These are phyloP conservation scores for Bauhinia variegata DNA, from an alignment of 306 rosid species.

Conservation along the genomic window DNA sequence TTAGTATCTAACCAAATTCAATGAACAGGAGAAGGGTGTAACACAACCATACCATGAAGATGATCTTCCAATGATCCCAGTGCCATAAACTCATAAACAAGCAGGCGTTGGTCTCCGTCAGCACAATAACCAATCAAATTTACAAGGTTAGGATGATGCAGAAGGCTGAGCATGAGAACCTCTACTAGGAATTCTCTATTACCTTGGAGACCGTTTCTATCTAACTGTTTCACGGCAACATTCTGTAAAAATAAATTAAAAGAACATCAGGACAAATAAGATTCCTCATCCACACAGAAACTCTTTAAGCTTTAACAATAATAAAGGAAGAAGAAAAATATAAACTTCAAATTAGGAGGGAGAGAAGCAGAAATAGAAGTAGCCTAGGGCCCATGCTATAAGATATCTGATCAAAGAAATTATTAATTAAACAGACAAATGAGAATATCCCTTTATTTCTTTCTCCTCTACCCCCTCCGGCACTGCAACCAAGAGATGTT, in stretches of 20 bases:
- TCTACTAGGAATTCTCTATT: slow-evolving; percentile 91
- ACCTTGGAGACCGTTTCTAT: slow-evolving; percentile 93
- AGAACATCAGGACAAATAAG: slow-evolving; percentile 14
- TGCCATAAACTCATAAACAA: slow-evolving; percentile 90
- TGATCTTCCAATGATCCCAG: slow-evolving; percentile 83
- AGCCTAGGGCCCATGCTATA: neutral
- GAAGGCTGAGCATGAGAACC: slow-evolving; percentile 94
- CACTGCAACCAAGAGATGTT: neutral
- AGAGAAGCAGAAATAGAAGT: no score
- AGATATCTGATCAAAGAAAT: neutral
- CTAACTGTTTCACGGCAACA: slow-evolving; percentile 93
- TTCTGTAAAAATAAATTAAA: slow-evolving; percentile 47
- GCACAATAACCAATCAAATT: slow-evolving; percentile 91
- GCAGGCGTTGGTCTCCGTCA: slow-evolving; percentile 94
- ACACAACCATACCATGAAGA: slow-evolving; percentile 66
- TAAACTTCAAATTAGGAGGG: neutral
- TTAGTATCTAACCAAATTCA: no score
- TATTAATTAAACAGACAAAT: neutral
- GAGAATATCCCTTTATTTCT: neutral
- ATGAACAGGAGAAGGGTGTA: neutral
- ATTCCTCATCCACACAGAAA: slow-evolving; percentile 11
- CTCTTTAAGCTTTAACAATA: no score
- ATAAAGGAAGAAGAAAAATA: no score
- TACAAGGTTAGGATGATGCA: slow-evolving; percentile 82
- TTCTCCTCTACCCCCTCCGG: neutral